Evolutionary conservation across 345 rosid genomes (phyloP).

Genomic region (Corymbia maculata): DNA sequence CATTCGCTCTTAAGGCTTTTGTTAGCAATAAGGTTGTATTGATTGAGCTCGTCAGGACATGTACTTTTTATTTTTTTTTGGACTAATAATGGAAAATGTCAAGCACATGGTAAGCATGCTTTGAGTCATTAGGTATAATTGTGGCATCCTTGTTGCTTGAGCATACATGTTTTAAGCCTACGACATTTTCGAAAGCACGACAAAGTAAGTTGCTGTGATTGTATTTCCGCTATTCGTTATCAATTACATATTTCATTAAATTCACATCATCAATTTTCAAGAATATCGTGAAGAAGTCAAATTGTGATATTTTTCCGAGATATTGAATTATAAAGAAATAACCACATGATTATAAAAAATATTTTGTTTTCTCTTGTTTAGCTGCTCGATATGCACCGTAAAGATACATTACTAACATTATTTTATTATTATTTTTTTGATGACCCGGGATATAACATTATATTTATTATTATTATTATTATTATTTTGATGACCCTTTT

Average conservation of each 20-base stretch:
- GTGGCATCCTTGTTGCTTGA: background rate
- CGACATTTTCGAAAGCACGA: background rate
- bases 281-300: rapidly evolving
- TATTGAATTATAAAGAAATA: rapidly evolving
- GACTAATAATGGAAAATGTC: background rate
- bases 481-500: too few relatives aligned
- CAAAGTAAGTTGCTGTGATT: rapidly evolving
- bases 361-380: background rate
- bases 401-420: background rate
- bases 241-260: too few relatives aligned
- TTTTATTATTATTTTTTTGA: too few relatives aligned
- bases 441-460: too few relatives aligned
- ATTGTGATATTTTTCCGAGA: rapidly evolving
- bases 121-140: rapidly evolving
- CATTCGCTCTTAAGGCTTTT: background rate
- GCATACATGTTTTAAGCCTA: background rate
- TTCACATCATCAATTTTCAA: background rate
- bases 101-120: background rate
- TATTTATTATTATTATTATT: too few relatives aligned
- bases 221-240: rapidly evolving
- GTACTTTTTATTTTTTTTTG: too few relatives aligned
- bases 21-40: rapidly evolving
- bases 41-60: rapidly evolving
- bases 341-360: too few relatives aligned
- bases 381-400: rapidly evolving